A percentile compares a stretch with the other conserved stretches of the same genome.
Evolutionary conservation across 495 filamentous ascomycete species (phyloP).

Genomic region (Massariosphaeria phaeospora): DNA sequence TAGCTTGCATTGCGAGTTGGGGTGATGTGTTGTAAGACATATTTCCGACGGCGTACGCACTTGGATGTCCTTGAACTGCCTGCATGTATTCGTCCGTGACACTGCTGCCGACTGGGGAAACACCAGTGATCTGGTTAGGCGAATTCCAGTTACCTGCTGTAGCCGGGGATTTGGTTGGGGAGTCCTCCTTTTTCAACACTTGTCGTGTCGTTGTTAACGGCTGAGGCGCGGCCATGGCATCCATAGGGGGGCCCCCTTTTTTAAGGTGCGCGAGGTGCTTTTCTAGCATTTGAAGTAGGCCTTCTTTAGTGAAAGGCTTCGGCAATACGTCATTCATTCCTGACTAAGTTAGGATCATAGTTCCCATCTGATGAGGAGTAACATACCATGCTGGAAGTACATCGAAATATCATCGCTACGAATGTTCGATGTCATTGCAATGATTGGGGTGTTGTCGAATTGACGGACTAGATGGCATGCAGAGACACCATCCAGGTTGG

Average conservation of each 20-base stretch:
- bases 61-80: slow-evolving; percentile 27
- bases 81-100: slow-evolving; percentile 43
- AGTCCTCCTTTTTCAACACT: slow-evolving; percentile 75
- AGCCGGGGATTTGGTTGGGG: slow-evolving; percentile 58
- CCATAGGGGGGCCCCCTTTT: slow-evolving; percentile 53
- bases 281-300: slow-evolving; percentile 82
- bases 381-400: slow-evolving; percentile 92
- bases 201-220: slow-evolving; percentile 48
- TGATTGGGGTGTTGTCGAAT: slow-evolving; percentile 76
- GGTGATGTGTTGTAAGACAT: slow-evolving; percentile 31
- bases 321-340: slow-evolving; percentile 99
- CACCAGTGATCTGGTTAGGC: slow-evolving; percentile 40
- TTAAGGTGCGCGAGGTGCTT: slow-evolving; percentile 81
- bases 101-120: slow-evolving; percentile 38
- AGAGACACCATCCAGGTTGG: slow-evolving; percentile 88
- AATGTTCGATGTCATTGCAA: slow-evolving; percentile 99
- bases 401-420: slow-evolving; percentile 93
- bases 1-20: slow-evolving; percentile 18
- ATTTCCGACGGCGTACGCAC: slow-evolving; percentile 20
- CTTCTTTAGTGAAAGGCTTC: slow-evolving; percentile 95
- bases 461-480: slow-evolving; percentile 92
- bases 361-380: slow-evolving; percentile 10
- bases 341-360: slow-evolving; percentile 37
- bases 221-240: slow-evolving; percentile 46
- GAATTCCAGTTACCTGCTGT: slow-evolving; percentile 51